Evolutionary conservation across 768 basidiomycete genomes (phyloP).

Genomic region (Tulasnella sp.): DNA sequence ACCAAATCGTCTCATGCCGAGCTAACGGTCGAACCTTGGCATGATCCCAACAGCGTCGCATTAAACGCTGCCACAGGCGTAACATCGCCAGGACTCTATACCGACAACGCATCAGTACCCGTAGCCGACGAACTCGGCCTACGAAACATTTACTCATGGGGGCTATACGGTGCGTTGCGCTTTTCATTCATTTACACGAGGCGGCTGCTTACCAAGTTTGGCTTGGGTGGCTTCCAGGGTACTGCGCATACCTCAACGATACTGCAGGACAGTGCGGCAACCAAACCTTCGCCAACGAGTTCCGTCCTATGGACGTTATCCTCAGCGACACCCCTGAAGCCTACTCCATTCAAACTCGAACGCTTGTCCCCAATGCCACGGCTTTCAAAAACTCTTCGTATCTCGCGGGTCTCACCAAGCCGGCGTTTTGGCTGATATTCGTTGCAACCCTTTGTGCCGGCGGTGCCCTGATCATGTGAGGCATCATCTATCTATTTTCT

Average conservation of each 20-base stretch:
- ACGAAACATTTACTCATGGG: slow-evolving; percentile 30
- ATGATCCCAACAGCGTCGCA: slow-evolving; percentile 15
- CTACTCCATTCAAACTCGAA: slow-evolving; percentile 14
- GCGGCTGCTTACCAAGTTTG: slow-evolving; percentile 1
- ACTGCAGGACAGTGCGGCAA: slow-evolving; percentile 26
- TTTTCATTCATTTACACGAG: slow-evolving; percentile 8
- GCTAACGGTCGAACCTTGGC: slow-evolving; percentile 18
- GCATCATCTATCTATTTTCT: neutral
- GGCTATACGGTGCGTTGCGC: slow-evolving; percentile 28
- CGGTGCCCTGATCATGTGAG: slow-evolving; percentile 26
- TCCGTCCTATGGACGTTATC: slow-evolving; percentile 26
- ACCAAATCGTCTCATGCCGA: neutral
- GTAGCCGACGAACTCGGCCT: slow-evolving; percentile 25
- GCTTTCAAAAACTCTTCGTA: slow-evolving; percentile 25
- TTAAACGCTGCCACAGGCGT: slow-evolving; percentile 26
- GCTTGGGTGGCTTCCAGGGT: slow-evolving; percentile 11
- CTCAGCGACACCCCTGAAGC: slow-evolving; percentile 25
- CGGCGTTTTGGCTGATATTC: slow-evolving; percentile 29
- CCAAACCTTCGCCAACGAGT: slow-evolving; percentile 25
- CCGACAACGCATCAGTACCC: slow-evolving; percentile 27
- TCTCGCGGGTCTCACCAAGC: slow-evolving; percentile 21
- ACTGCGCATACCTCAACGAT: slow-evolving; percentile 26
- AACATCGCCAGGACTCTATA: slow-evolving; percentile 27
- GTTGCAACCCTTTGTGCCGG: slow-evolving; percentile 26
- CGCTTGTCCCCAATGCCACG: slow-evolving; percentile 18